A percentile compares a stretch with the other conserved stretches of the same genome.
These are phyloP conservation scores for Kalanchoe fedtschenkoi DNA, from an alignment of 164 flowering plant genomes.

Conservation along the genomic window DNA sequence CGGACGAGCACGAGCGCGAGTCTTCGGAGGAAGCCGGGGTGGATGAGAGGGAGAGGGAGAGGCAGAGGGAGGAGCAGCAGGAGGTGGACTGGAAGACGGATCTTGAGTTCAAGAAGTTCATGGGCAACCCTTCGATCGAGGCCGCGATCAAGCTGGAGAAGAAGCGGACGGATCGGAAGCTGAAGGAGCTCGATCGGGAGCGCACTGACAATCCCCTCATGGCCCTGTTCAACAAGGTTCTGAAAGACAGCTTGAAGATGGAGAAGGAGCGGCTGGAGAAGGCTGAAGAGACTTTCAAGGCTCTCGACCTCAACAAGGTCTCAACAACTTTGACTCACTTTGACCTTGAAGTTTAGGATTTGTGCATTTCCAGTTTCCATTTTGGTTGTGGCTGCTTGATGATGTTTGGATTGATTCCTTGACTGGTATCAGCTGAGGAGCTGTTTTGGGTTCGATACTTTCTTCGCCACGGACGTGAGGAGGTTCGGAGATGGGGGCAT, in stretches of 20 bases:
- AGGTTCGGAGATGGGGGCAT: slow-evolving; percentile 97
- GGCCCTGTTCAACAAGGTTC: slow-evolving; percentile 35
- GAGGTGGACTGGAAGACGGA: slow-evolving; percentile 86
- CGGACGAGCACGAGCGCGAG: slow-evolving; percentile 17
- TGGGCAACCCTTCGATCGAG: slow-evolving; percentile 95
- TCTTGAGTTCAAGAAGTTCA: slow-evolving; percentile 90
- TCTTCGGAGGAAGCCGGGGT: slow-evolving; percentile 10
- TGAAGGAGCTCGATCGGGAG: slow-evolving; percentile 75
- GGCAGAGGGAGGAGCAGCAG: slow-evolving; percentile 33
- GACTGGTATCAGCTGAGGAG: slow-evolving; percentile 83
- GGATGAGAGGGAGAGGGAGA: slow-evolving; percentile 9
- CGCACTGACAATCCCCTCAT: slow-evolving; percentile 44
- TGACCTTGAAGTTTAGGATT: too few species aligned
- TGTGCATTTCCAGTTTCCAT: neutral
- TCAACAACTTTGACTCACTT: neutral
- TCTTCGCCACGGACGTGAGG: slow-evolving; percentile 83
- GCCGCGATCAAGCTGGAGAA: slow-evolving; percentile 95
- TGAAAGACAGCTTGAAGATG: slow-evolving; percentile 45
- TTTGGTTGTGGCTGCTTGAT: neutral
- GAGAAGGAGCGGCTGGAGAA: slow-evolving; percentile 78
- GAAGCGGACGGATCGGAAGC: slow-evolving; percentile 83
- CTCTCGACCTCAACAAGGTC: slow-evolving; percentile 91
- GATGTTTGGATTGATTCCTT: slow-evolving; percentile 1
- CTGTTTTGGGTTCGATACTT: slow-evolving; percentile 86
- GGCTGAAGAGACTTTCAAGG: slow-evolving; percentile 75